These are phyloP conservation scores for Biscutella laevigata DNA, from an alignment of 441 rosid species.

Conservation along the genomic window DNA sequence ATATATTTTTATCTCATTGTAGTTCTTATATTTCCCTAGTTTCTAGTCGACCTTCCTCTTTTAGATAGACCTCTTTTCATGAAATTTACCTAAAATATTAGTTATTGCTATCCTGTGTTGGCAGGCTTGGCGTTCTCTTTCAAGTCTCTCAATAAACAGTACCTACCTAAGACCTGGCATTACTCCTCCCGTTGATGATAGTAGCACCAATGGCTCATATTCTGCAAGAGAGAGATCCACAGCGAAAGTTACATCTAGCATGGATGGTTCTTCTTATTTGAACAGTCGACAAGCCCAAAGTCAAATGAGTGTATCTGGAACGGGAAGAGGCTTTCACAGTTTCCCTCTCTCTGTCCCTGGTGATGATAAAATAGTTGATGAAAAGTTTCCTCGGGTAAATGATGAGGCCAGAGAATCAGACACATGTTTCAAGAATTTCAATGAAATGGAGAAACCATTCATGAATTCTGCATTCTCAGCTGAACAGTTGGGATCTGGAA, in stretches of 20 bases:
- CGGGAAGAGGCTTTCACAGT: constrained; percentile 28
- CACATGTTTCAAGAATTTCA: constrained; percentile 19
- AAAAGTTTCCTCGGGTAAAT: constrained; percentile 25
- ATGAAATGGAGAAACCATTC: constrained; percentile 25
- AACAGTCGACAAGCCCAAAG: constrained; percentile 28
- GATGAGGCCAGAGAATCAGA: constrained; percentile 27
- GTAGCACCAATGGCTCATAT: constrained; percentile 21
- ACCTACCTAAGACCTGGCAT: constrained; percentile 65
- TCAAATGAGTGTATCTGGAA: constrained; percentile 23
- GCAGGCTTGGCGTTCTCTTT: constrained; percentile 90
- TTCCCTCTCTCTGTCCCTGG: constrained; percentile 22
- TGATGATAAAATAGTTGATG: constrained; percentile 26
- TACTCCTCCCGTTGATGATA: constrained; percentile 41
- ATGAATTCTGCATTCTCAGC: constrained; percentile 27
- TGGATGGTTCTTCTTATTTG: constrained; percentile 24
- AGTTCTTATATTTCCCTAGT: background rate
- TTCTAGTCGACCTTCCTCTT: background rate
- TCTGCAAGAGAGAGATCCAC: constrained; percentile 33
- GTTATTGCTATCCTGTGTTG: constrained; percentile 2
- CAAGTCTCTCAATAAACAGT: constrained; percentile 46
- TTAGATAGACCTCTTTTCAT: background rate
- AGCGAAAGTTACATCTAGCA: constrained; percentile 25
- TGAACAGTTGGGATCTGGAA: constrained; percentile 28
- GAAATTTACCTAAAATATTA: background rate
- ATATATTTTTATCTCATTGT: background rate